These are phyloP conservation scores for Darksidea phi DNA, from an alignment of 495 filamentous ascomycete species.

Conservation along the genomic window DNA sequence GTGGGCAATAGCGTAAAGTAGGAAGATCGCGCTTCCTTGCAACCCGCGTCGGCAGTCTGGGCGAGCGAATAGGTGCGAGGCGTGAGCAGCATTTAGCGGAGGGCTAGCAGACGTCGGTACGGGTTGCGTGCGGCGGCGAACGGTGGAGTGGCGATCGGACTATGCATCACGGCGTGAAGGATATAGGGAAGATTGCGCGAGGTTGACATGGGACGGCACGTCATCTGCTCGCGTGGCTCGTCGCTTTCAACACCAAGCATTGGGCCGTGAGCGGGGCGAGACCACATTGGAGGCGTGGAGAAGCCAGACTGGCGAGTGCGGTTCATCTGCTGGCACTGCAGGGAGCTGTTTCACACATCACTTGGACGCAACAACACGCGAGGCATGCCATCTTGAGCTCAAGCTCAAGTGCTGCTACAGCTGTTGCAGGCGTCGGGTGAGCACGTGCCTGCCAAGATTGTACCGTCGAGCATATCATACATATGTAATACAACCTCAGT, in stretches of 20 bases:
- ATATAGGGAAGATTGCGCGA: background rate
- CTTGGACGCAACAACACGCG: background rate
- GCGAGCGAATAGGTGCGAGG: conserved; percentile 37
- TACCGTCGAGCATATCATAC: no score
- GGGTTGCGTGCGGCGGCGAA: background rate
- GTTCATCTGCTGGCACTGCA: background rate
- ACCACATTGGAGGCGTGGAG: background rate
- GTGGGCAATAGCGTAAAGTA: conserved; percentile 34
- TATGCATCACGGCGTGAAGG: conserved; percentile 15
- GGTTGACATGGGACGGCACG: background rate
- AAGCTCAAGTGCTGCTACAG: no score
- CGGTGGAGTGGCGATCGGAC: background rate
- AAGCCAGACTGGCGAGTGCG: background rate
- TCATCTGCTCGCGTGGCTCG: background rate
- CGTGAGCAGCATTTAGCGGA: conserved; percentile 37
- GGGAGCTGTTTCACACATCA: background rate
- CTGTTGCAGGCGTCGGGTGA: no score
- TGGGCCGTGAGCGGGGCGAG: background rate
- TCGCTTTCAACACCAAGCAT: background rate
- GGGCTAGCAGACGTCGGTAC: conserved; percentile 31
- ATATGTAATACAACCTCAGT: no score
- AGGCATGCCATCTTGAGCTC: no score
- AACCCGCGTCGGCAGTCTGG: conserved; percentile 35
- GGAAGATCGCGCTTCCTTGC: conserved; percentile 19
- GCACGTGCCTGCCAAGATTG: no score